Base-by-base conservation (phyloP, 2,329 filamentous ascomycete genomes). In the Fusarium guadeloupense region DNA sequence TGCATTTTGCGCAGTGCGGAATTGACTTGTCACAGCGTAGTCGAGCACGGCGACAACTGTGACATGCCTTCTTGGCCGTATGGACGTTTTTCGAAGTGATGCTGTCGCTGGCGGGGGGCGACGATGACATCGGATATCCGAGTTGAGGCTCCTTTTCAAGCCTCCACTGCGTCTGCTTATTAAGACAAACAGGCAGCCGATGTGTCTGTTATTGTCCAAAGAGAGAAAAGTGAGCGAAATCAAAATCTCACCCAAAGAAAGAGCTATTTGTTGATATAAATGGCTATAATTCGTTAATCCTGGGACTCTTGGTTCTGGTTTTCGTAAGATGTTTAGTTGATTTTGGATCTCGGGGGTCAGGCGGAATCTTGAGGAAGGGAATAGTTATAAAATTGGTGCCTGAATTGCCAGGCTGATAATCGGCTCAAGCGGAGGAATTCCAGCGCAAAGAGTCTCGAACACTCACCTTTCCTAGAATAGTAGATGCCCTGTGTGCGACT, bases 21-120 rank as follows among this genome's bases (percentile, higher is more conserved):
- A 79, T 72, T 9, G 80, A 80, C 39, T 79, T 77, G 59, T 84
- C 82, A 70, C 82, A 84, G 62, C 80, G 80, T 64, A 82, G 77
- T 56, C 82, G 77, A 53, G 78, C 78, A 40, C 80, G 79, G 25
- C 82, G 78, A 67, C 82, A 84, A 69, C 82, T 84, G 70, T 84
- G 82, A 63, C 82, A 84, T 28, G 73, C 65, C 55, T 76, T 76
- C 16, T 64, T 64, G 23, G 61, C 61, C 26, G 61, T 33, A 16
- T 50, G 60, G 35, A 45, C 52, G 30, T 37, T 62, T 26, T 37
- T 50, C 42, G 61, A 25, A 26, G 49, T 53, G 35, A 47, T 38
- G 26, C 30, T 43, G 23, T 64, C 61, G 61, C 45, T 64, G 56
- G 56, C 40, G 33, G 60, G 61, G 16, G 61, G 61, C 21, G 61